phyloP scores from a whole-genome alignment of 257 asterid genomes.

The Fraxinus excelsior region DNA sequence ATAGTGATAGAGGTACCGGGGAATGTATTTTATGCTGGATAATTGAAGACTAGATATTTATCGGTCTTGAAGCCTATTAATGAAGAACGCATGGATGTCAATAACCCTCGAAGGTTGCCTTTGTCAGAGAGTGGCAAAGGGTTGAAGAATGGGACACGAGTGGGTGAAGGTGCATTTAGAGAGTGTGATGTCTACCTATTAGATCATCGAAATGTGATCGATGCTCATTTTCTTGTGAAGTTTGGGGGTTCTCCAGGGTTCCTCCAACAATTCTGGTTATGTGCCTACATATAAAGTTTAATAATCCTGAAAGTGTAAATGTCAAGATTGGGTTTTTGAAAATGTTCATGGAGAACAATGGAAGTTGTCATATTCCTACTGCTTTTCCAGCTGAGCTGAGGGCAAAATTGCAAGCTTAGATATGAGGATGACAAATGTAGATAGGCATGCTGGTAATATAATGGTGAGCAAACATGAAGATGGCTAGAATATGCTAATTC shows the following conservation, averaged over 20 bases:
- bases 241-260: conserved; percentile 79
- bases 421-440: conserved; percentile 89
- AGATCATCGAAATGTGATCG: conserved; percentile 74
- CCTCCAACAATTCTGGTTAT: conserved; percentile 68
- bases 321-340: conserved; percentile 77
- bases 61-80: conserved; percentile 85
- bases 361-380: no score
- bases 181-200: conserved; percentile 83
- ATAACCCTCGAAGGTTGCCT: conserved; percentile 87
- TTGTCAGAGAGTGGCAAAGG: conserved; percentile 82
- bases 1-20: conserved; percentile 52
- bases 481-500: conserved; percentile 64
- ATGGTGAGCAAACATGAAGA: conserved; percentile 65
- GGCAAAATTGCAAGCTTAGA: conserved; percentile 88
- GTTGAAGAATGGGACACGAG: conserved; percentile 86
- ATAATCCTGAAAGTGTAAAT: conserved; percentile 59
- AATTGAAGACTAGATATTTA: conserved; percentile 52
- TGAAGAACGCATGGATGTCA: conserved; percentile 90
- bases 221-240: conserved; percentile 59
- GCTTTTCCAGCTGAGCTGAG: conserved; percentile 68
- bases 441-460: conserved; percentile 90
- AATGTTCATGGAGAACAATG: conserved; percentile 65
- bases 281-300: conserved; percentile 70
- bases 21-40: conserved; percentile 84
- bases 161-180: conserved; percentile 88